Evolutionary conservation across 1,139 yeast genomes (phyloP).

Genomic region (Geotrichum europaeum): DNA sequence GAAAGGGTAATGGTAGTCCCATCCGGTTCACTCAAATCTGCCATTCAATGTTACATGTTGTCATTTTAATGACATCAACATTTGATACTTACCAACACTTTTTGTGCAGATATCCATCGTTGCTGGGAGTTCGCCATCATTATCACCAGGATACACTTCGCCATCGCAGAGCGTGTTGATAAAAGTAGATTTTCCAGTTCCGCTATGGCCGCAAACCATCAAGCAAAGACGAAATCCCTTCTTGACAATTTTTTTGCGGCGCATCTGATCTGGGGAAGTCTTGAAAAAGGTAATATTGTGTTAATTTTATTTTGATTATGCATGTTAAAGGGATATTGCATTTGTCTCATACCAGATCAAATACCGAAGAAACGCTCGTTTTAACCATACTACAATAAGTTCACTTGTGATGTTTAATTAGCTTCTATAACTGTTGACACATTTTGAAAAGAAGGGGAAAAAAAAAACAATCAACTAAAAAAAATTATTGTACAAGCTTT

Average conservation of each 20-base stretch:
- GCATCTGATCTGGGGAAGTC: constrained; percentile 28
- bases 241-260: constrained; percentile 69
- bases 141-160: constrained; percentile 44
- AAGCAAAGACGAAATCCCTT: constrained; percentile 77
- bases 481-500: not conserved
- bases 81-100: constrained; percentile 14
- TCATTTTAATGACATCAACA: not conserved
- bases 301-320: not conserved
- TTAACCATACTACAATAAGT: constrained; percentile 4
- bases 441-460: not conserved
- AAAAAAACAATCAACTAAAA: not conserved
- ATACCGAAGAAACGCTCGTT: constrained; percentile 13
- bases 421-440: not conserved
- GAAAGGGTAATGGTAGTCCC: constrained; percentile 58
- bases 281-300: not conserved
- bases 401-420: not conserved
- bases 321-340: not conserved
- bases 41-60: not conserved
- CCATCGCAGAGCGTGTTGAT: constrained; percentile 83
- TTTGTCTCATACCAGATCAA: constrained; percentile 10
- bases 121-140: constrained; percentile 9
- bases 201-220: constrained; percentile 67
- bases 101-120: constrained; percentile 18
- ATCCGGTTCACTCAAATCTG: constrained; percentile 40
- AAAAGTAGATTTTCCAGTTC: constrained; percentile 75